These are phyloP conservation scores for Chamaecrista fasciculata DNA, from an alignment of 306 rosid species.

Conservation along the genomic window DNA sequence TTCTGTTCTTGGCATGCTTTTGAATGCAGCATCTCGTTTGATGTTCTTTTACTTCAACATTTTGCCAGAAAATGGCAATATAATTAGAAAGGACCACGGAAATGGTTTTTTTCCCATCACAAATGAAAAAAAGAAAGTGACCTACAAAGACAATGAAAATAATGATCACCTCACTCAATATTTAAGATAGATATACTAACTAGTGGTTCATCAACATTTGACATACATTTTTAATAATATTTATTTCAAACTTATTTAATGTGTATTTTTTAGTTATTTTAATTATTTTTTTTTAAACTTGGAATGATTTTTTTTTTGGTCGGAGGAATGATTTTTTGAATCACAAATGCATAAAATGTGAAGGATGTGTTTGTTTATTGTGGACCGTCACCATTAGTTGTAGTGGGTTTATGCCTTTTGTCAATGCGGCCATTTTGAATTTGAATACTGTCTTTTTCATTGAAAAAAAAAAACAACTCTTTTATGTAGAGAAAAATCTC, in stretches of 20 bases:
- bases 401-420: not conserved
- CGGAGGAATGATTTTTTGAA: too few relatives aligned
- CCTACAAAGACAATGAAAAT: too few relatives aligned
- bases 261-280: not conserved
- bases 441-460: not conserved
- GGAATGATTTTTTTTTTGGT: too few relatives aligned
- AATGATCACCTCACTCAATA: too few relatives aligned
- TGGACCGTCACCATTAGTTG: not conserved
- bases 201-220: not conserved
- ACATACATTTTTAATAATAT: not conserved
- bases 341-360: not conserved
- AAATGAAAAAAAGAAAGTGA: too few relatives aligned
- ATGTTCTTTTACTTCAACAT: not conserved
- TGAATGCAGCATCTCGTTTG: not conserved
- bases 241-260: not conserved
- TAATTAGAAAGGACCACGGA: not conserved
- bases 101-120: not conserved
- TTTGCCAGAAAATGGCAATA: not conserved
- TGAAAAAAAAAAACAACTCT: too few relatives aligned
- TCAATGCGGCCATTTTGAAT: not conserved
- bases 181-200: too few relatives aligned
- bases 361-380: not conserved
- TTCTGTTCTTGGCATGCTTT: not conserved
- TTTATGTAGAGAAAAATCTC: too few relatives aligned
- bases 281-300: not conserved